Percentiles rank a stretch among this genome's conserved stretches.
phyloP scores from a whole-genome alignment of 257 asterid genomes.

The Cynanchum wilfordii region DNA sequence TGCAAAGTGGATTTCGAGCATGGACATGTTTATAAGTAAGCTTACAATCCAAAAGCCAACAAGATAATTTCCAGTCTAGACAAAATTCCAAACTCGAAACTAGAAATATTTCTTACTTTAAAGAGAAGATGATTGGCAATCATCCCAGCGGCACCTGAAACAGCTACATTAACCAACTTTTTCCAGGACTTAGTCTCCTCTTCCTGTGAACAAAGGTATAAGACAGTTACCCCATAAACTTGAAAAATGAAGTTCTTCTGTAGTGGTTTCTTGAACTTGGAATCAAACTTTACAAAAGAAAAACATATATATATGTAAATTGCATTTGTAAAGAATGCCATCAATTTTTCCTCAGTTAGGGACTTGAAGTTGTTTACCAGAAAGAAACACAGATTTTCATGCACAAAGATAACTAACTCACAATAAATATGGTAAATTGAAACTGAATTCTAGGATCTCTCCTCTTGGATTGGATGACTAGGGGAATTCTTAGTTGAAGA shows the following conservation, averaged over 20 bases:
- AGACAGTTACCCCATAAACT: neutral
- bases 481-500: neutral
- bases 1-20: neutral
- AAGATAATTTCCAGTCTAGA: neutral
- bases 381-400: neutral
- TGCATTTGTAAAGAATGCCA: neutral
- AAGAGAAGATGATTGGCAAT: constrained; percentile 95
- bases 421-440: neutral
- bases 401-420: neutral
- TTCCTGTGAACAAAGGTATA: constrained; percentile 45
- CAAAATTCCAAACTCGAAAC: neutral
- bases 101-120: constrained; percentile 42
- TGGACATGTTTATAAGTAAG: neutral
- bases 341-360: neutral
- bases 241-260: neutral
- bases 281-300: neutral
- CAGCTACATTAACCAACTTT: constrained; percentile 71
- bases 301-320: neutral
- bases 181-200: constrained; percentile 94
- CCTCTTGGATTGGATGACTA: neutral
- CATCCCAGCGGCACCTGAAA: constrained; percentile 99
- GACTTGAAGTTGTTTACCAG: neutral
- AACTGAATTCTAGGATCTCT: neutral
- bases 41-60: neutral
- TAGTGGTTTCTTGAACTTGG: neutral